Evolutionary conservation across 169 alveolate species (phyloP).

Genomic region (Eimeria maxima): DNA sequence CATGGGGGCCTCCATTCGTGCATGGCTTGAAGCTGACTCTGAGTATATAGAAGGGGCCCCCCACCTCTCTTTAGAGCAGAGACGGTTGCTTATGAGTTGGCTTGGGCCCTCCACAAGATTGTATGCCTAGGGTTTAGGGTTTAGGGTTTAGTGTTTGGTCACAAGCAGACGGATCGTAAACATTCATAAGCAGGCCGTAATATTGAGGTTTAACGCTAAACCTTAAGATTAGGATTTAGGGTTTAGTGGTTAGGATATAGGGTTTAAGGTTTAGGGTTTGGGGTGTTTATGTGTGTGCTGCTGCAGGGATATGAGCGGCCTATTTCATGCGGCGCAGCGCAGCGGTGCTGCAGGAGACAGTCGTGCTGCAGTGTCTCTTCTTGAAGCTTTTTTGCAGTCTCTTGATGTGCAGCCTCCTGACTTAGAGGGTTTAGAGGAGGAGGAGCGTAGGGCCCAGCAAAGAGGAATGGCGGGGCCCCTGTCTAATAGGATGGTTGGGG

Average conservation of each 20-base stretch:
- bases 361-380: neutral
- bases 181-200: too few relatives aligned
- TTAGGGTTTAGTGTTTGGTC: neutral
- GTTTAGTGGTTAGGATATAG: neutral
- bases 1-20: slow-evolving; percentile 12
- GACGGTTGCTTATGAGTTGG: slow-evolving; percentile 45
- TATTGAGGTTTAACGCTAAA: too few relatives aligned
- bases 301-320: neutral
- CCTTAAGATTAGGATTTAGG: neutral
- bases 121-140: neutral
- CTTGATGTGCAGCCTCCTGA: slow-evolving; percentile 18
- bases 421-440: slow-evolving; percentile 17
- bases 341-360: slow-evolving; percentile 63
- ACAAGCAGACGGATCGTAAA: too few relatives aligned
- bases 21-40: slow-evolving; percentile 19
- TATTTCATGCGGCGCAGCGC: slow-evolving; percentile 13
- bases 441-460: slow-evolving; percentile 1
- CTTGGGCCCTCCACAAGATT: slow-evolving; percentile 24
- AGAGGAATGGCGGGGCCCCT: neutral
- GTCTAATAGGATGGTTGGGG: neutral
- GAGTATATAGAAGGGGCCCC: neutral
- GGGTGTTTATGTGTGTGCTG: neutral
- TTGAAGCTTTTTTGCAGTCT: slow-evolving; percentile 23
- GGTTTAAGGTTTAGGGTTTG: slow-evolving; percentile 8
- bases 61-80: neutral